Evolutionary conservation across 306 rosid species (phyloP), one percentile per base, ranked within the genome.

Genomic region (Prunus armeniaca): DNA sequence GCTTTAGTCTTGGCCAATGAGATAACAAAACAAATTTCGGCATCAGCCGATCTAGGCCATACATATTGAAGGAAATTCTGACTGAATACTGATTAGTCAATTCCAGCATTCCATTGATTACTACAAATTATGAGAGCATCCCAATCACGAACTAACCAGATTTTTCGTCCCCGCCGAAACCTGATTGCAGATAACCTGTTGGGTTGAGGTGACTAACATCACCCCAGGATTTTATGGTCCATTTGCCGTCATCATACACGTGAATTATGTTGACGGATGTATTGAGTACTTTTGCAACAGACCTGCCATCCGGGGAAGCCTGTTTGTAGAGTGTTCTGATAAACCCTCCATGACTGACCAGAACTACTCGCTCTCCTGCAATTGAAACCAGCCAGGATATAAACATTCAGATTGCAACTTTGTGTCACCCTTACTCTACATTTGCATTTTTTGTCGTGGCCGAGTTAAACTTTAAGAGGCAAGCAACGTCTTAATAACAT

Each of bases 151-250:
- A 65, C 96, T 90, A 95, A 79, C 97, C 96, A 64, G 96, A 95
- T 62, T 70, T 82, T 80, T 49, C 86, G 61, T 89, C 97, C 78
- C 99, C 99, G 25, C 99, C 97, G 81, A 92, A 95, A 73, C 90
- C 92, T 3, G 96, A 86, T 63, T 86, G 76, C 45, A 92, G 90
- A 89, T 72, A 85, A 50, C 64, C 90, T 54, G 91, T 81, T 81
- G 82, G 79, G 64, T 74, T 67, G 75, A 92, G 88, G 87, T 95
- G 97, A 77, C 86, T 82, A 79, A 92, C 87, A 87, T 95, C 97
- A 73, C 92, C 90, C 92, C 93, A 88, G 45, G 83, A 63, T 82
- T 89, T 80, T 63, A 95, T 24, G 77, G 80, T 81, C 91, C 96
- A 90, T 67, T 82, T 83, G 57, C 85, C 86, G 25, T 86, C 93